Evolutionary conservation across 169 alveolate genomes (phyloP), one percentile per base, ranked within the genome.

Genomic region (Plasmodium vivax): DNA sequence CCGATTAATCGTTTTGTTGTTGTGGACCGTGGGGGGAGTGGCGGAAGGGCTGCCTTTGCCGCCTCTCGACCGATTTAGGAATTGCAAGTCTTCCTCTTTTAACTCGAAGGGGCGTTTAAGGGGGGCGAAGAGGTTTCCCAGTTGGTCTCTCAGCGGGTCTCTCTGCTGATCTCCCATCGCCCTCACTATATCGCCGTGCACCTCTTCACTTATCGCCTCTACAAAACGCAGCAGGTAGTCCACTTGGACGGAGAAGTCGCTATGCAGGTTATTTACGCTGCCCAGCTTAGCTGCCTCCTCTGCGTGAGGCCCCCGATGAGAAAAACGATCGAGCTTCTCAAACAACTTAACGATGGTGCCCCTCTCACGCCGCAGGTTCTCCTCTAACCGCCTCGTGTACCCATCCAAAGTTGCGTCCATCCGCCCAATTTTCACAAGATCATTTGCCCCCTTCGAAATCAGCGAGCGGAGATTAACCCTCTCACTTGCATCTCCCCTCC

Each of bases 71-170:
- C 41, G 51, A 27, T 23, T 51, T 75, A 85, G 62, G 27, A 51
- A 85, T 85, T 51, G 38, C 43, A 85, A 56, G 16, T 85, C 93
- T 75, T 75, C 87, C 43, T 41, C 80, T 85, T 75, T 74, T 77
- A 85, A 54, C 32, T 75, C 82, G 43, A 85, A 85, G 23, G 27
- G 19, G 38, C 41, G 75, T 4, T 38, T 85, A 3, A 23, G 58
- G 23, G 58, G 23, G 38, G 34, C 12, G n/a, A 3, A 51, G 2
- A 58, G 23, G 30, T 6, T 38, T 71, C 12, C n/a, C 27, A 43
- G 43, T 19, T 74, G 27, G 58, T 16, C 3, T 7, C 80, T 23
- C 51, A 36, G 16, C 4, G 0, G 6, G 45, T 5, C 45, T 8
- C 4, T 38, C 12, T 10, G n/a, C n/a, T 4, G 2, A n/a, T 19